phyloP scores from a whole-genome alignment of 495 filamentous ascomycete genomes.

The Lophiotrema nucula region DNA sequence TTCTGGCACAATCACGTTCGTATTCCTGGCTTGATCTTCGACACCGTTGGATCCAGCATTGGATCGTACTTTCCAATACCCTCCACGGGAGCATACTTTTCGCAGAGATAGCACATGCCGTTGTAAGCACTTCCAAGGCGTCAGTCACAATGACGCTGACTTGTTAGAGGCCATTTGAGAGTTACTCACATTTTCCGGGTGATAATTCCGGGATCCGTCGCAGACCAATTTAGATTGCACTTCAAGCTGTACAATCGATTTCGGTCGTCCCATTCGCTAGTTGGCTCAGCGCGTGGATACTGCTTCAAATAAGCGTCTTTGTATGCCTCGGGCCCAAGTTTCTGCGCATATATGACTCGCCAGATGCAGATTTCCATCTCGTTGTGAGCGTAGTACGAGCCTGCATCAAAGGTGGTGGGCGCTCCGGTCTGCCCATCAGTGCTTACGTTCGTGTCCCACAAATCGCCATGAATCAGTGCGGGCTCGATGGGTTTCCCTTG shows the following conservation, averaged over 20 bases:
- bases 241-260: background rate
- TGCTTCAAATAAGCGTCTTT: background rate
- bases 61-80: constrained; percentile 38
- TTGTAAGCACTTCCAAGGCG: constrained; percentile 43
- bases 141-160: too few relatives aligned
- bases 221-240: too few relatives aligned
- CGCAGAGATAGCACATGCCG: constrained; percentile 43
- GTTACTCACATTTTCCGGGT: too few relatives aligned
- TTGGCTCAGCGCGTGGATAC: background rate
- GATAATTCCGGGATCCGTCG: too few relatives aligned
- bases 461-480: background rate
- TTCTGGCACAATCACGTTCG: too few relatives aligned
- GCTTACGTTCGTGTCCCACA: background rate
- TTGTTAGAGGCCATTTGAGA: too few relatives aligned
- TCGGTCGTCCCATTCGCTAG: background rate
- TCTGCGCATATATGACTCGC: background rate
- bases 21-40: too few relatives aligned
- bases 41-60: constrained; percentile 15
- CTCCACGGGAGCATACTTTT: constrained; percentile 41
- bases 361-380: background rate
- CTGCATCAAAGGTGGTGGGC: background rate
- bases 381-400: background rate
- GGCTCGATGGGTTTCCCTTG: too few relatives aligned
- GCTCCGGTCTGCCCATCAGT: background rate
- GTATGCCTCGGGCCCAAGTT: background rate